A percentile compares a stretch with the other conserved stretches of the same genome.
phyloP scores from a whole-genome alignment of 768 basidiomycete species.

The Auricularia sp. region DNA sequence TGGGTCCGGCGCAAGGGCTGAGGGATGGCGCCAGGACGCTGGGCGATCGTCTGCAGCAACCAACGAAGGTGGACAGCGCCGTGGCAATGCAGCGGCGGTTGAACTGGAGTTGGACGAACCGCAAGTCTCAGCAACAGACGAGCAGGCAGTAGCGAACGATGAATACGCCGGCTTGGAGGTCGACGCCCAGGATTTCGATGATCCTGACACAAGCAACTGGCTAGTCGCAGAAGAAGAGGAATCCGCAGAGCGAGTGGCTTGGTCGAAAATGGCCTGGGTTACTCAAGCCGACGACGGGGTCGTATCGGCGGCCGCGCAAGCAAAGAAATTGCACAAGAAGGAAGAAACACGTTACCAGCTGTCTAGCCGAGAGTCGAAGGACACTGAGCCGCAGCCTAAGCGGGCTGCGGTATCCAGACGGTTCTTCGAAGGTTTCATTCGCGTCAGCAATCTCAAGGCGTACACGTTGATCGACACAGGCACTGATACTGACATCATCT shows the following conservation, averaged over 20 bases:
- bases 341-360: neutral
- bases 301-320: neutral
- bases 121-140: neutral
- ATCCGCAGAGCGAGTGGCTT: neutral
- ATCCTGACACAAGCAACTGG: neutral
- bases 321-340: neutral
- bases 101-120: neutral
- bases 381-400: neutral
- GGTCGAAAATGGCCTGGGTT: neutral
- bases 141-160: neutral
- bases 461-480: conserved; percentile 18
- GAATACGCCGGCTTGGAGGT: neutral
- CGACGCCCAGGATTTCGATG: neutral
- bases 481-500: conserved; percentile 14
- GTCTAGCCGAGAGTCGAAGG: neutral
- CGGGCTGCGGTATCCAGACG: neutral
- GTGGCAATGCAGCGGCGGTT: neutral
- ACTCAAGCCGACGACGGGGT: neutral
- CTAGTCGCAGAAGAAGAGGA: neutral
- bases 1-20: too few relatives aligned
- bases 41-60: too few relatives aligned
- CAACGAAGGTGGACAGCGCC: too few relatives aligned
- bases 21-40: too few relatives aligned
- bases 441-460: conserved; percentile 9
- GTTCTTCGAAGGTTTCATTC: neutral